These are phyloP conservation scores for Ophiostoma australiae DNA, from an alignment of 2,329 filamentous ascomycete species.

Conservation along the genomic window DNA sequence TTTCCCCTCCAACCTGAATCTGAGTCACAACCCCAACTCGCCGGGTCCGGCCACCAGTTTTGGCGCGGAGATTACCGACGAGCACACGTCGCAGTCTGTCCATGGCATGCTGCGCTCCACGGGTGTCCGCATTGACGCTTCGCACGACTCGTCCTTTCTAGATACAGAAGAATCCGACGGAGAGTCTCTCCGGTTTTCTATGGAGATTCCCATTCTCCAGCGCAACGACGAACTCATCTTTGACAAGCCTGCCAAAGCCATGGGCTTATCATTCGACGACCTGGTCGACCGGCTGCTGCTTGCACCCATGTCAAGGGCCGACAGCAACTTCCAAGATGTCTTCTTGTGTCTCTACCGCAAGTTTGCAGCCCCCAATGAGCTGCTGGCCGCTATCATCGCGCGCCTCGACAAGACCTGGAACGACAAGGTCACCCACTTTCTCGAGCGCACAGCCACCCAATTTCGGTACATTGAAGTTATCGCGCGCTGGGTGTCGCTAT, in stretches of 20 bases:
- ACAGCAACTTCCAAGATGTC: slow-evolving; percentile 79
- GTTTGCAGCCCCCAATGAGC: slow-evolving; percentile 74
- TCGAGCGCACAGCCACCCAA: slow-evolving; percentile 75
- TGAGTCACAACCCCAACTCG: slow-evolving; percentile 31
- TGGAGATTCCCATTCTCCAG: slow-evolving; percentile 63
- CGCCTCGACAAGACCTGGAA: slow-evolving; percentile 67
- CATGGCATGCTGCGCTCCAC: slow-evolving; percentile 48
- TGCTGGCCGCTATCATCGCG: slow-evolving; percentile 72
- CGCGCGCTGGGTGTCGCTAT: slow-evolving; percentile 82
- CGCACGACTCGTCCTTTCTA: slow-evolving; percentile 51
- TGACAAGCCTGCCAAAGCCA: slow-evolving; percentile 47
- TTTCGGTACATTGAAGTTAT: slow-evolving; percentile 78
- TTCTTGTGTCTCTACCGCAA: slow-evolving; percentile 93
- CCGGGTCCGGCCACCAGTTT: slow-evolving; percentile 27
- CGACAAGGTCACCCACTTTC: slow-evolving; percentile 61
- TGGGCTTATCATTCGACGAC: slow-evolving; percentile 60
- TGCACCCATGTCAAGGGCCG: slow-evolving; percentile 76
- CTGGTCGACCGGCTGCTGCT: slow-evolving; percentile 82
- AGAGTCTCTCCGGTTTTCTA: slow-evolving; percentile 61
- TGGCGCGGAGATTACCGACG: slow-evolving; percentile 41
- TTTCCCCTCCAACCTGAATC: slow-evolving; percentile 28
- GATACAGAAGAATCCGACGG: slow-evolving; percentile 66
- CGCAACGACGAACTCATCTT: slow-evolving; percentile 60
- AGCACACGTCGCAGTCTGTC: slow-evolving; percentile 43
- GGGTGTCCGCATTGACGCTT: slow-evolving; percentile 50